These are phyloP conservation scores for Auricularia auricula-judae DNA, from an alignment of 768 basidiomycete genomes.

Conservation along the genomic window DNA sequence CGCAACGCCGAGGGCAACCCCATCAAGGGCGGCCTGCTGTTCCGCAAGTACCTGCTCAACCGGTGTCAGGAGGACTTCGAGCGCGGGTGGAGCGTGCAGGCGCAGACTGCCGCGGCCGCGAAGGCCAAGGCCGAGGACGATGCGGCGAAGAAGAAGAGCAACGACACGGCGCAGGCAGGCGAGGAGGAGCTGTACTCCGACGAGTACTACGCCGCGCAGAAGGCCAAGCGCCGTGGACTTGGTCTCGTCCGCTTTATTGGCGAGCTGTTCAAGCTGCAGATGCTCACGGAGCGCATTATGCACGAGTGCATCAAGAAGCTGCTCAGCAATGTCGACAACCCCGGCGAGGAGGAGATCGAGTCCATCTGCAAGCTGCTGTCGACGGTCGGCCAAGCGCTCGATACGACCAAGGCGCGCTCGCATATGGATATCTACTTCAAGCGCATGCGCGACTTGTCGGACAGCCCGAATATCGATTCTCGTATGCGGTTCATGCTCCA, in stretches of 20 bases:
- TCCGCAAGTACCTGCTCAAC: constrained; percentile 94
- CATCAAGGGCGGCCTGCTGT: constrained; percentile 87
- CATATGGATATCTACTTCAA: constrained; percentile 92
- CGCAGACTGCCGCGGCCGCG: constrained; percentile 77
- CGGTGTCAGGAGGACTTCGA: constrained; percentile 98
- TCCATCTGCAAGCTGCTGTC: constrained; percentile 85
- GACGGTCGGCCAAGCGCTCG: constrained; percentile 78
- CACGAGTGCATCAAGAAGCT: constrained; percentile 97
- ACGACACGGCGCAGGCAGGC: constrained; percentile 33
- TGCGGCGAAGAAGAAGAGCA: constrained; percentile 47
- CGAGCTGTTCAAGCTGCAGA: constrained; percentile 97
- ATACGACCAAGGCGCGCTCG: constrained; percentile 67
- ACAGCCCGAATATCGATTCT: constrained; percentile 63
- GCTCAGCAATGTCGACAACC: constrained; percentile 84
- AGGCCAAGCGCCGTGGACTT: constrained; percentile 93
- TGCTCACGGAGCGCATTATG: constrained; percentile 97
- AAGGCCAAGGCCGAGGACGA: constrained; percentile 79
- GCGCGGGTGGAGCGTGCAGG: constrained; percentile 85
- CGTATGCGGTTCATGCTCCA: constrained; percentile 95
- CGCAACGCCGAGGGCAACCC: constrained; percentile 72
- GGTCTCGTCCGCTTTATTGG: constrained; percentile 98
- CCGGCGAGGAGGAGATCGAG: constrained; percentile 97
- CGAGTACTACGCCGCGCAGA: constrained; percentile 92
- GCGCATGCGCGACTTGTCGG: constrained; percentile 74
- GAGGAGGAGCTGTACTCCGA: constrained; percentile 82